Percentiles rank a stretch among this genome's conserved stretches.
Evolutionary conservation across 192 early-diverging fungal genomes (phyloP).

Genomic region (Diversispora epigaea): DNA sequence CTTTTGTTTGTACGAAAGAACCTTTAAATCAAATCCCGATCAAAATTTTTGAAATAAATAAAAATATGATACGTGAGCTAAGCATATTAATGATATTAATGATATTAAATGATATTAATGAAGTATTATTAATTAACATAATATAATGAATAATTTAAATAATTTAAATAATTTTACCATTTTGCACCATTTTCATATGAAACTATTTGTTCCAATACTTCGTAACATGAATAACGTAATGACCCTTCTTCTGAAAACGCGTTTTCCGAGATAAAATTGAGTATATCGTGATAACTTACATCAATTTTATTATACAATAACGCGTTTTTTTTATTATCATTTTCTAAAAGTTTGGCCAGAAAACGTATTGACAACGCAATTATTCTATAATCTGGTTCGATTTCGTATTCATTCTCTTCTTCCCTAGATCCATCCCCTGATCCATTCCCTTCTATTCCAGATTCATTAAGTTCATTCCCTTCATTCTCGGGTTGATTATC

Average conservation of each 20-base stretch:
- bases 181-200: constrained; percentile 39
- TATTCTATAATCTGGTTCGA: constrained; percentile 42
- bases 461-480: not conserved
- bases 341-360: constrained; percentile 37
- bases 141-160: not conserved
- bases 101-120: too few species aligned
- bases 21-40: constrained; percentile 29
- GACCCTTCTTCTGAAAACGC: constrained; percentile 38
- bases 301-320: constrained; percentile 32
- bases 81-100: too few species aligned
- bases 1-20: constrained; percentile 39
- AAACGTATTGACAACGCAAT: constrained; percentile 41
- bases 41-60: too few species aligned
- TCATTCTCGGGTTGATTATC: not conserved
- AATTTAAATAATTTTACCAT: constrained; percentile 36
- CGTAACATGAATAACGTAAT: constrained; percentile 42
- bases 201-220: constrained; percentile 35
- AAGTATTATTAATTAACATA: not conserved
- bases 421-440: not conserved
- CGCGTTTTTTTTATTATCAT: not conserved
- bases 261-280: constrained; percentile 40
- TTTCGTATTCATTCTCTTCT: not conserved
- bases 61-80: too few species aligned
- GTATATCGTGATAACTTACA: constrained; percentile 29
- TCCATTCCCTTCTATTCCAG: constrained; percentile 27